Conservation (phyloP, 2,329 filamentous ascomycete genomes). For the Alternaria novae-zelandiae region DNA sequence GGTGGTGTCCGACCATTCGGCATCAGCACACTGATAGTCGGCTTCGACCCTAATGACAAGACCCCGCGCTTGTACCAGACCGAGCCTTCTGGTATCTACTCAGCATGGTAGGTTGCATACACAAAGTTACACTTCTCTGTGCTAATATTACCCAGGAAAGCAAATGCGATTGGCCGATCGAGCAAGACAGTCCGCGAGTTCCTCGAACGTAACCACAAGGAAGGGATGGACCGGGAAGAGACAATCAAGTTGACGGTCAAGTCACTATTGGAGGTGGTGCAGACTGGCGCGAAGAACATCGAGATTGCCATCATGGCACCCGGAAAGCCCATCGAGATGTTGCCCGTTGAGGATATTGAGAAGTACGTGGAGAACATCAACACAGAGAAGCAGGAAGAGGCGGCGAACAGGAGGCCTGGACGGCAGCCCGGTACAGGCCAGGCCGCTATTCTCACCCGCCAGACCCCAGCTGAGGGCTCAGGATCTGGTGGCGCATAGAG, state of each 20-base stretch:
- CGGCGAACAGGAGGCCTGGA: slow-evolving; percentile 83
- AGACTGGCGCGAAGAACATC: slow-evolving; percentile 99
- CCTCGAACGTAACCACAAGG: slow-evolving; percentile 98
- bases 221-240: slow-evolving; percentile 93
- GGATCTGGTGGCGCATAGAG: slow-evolving; percentile 26
- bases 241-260: slow-evolving; percentile 98
- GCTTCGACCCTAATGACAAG: slow-evolving; percentile 94
- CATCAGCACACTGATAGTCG: slow-evolving; percentile 96
- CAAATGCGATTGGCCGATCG: slow-evolving; percentile 96
- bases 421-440: slow-evolving; percentile 69
- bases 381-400: slow-evolving; percentile 98
- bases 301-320: slow-evolving; percentile 99
- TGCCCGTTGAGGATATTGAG: slow-evolving; percentile 95
- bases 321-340: slow-evolving; percentile 88
- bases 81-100: slow-evolving; percentile 99
- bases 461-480: slow-evolving; percentile 51
- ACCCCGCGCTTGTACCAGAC: slow-evolving; percentile 94
- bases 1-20: slow-evolving; percentile 98
- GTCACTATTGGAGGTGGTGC: slow-evolving; percentile 95
- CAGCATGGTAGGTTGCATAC: slow-evolving; percentile 78
- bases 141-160: slow-evolving; percentile 73
- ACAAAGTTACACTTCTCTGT: background rate
- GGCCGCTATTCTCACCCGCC: slow-evolving; percentile 76
- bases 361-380: slow-evolving; percentile 98
- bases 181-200: slow-evolving; percentile 99